These are phyloP conservation scores for Leucoagaricus sp. DNA, from an alignment of 1,284 basidiomycete genomes.

Conservation along the genomic window DNA sequence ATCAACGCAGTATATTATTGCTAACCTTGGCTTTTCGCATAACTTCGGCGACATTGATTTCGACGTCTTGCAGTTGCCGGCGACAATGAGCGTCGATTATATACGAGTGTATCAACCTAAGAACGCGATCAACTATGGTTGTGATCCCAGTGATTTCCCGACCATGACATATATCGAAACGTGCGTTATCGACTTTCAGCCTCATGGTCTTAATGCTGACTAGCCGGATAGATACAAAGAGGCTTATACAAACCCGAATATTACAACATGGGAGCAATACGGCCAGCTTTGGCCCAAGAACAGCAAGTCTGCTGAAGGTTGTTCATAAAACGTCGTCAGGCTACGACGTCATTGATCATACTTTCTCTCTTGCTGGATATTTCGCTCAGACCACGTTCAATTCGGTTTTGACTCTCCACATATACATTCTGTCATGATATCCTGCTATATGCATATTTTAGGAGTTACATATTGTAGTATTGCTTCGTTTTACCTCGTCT, in stretches of 20 bases:
- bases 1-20: constrained; percentile 25
- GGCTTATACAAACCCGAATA: constrained; percentile 52
- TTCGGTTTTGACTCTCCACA: no score
- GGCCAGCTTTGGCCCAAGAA: constrained; percentile 43
- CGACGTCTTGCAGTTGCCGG: constrained; percentile 58
- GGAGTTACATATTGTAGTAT: background rate
- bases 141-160: constrained; percentile 77
- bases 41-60: constrained; percentile 76
- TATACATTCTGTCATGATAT: no score
- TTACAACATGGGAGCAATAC: constrained; percentile 50
- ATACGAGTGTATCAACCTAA: constrained; percentile 81
- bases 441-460: background rate
- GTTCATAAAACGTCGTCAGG: background rate
- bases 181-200: constrained; percentile 19
- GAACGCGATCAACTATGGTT: constrained; percentile 72
- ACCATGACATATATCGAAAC: constrained; percentile 46
- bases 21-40: constrained; percentile 43
- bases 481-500: background rate
- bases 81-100: constrained; percentile 76
- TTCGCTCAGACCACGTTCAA: no score
- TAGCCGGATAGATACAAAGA: constrained; percentile 41
- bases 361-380: background rate
- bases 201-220: background rate
- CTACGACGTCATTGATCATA: background rate
- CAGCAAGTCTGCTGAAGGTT: constrained; percentile 14